Evolutionary conservation across 768 basidiomycete genomes (phyloP), one percentile per base, ranked within the genome.

Genomic region (Hygrophorus russula): DNA sequence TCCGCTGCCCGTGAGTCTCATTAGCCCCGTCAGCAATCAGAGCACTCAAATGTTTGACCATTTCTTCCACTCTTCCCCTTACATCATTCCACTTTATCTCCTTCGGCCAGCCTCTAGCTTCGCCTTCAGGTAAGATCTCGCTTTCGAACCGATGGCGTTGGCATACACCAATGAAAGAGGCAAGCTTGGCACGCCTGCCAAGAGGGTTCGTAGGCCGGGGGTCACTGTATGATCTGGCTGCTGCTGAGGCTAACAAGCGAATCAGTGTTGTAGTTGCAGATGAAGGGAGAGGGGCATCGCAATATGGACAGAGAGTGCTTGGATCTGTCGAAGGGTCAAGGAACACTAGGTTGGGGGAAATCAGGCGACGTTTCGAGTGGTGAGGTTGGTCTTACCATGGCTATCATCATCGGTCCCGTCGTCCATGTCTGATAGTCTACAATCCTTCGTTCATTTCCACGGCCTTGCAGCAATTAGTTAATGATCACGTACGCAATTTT

Each of bases 111-210:
- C 86, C 84, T 42, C 72, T 73, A 28, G 60, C 56, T 40, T 77
- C 66, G 3, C 87, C 88, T 48, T 79, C 71, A 0, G 88, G 88
- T 2, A 91, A 63, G 45, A 81, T 73, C 43, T 79, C 63, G 14
- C 67, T 73, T 60, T 91, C 88, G 49, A 88, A 89, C 5, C 73
- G 70, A 61, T 91, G 88, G 3, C 85, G 71, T 51, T 83, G 80
- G 53, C 88, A 91, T 0, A 83, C 72, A 2, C 69, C 66, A 36
- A 83, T 71, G 51, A 79, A 91, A 8, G 68, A 60, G 0, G 70
- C 61, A 41, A 87, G 63, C 1, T 71, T 67, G 2, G 73, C 73
- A 49, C 65, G 71, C 6, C 71, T 63, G 3, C 86, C 88, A 10
- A 76, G 61, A 5, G 77, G 70, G 51, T 91, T 91, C 7, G 69